Base-by-base conservation (phyloP, 805 yeast species). In the Babjeviella inositovora region DNA sequence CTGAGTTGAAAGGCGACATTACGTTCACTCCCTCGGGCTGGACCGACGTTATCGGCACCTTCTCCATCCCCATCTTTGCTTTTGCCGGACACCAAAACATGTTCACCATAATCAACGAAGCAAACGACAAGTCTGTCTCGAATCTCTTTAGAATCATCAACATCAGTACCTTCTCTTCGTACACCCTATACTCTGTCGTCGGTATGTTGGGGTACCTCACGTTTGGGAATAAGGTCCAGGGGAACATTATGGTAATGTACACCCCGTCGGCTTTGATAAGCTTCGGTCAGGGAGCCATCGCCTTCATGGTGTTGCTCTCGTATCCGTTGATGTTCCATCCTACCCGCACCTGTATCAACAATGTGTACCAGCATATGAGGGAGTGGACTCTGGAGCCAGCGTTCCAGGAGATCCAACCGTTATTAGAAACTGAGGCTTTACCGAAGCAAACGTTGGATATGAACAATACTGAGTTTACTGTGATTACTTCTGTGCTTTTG, bases 401-500 rank as follows among this genome's bases (percentile, higher is more conserved):
- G n/a, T n/a, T n/a, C n/a, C n/a, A n/a, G n/a, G 7, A 27, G 41
- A 29, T 33, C 45, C 30, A 32, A 39, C 22, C 11, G 20, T 13
- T n/a, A n/a, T n/a, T n/a, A n/a, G n/a, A n/a, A n/a, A n/a, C n/a
- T n/a, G n/a, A n/a, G n/a, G n/a, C n/a, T n/a, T n/a, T n/a, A n/a
- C n/a, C n/a, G n/a, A n/a, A n/a, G n/a, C n/a, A n/a, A n/a, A n/a
- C 28, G 71, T 57, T 20, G 80, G 64, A 19, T 56, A n/a, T 57
- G 23, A 46, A 70, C 2, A 35, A 53, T 4, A 40, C 33, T 11
- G 52, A 57, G 23, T 75, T 70, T 39, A 43, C 57, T 23, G 27
- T 48, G 2, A 50, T 73, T 23, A 69, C 84, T 0, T 27, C 62
- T 0, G 15, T 47, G 0, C 49, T 77, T 18, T 46, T 70, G 4